Evolutionary conservation across 2,329 filamentous ascomycete species (phyloP), one percentile per base, ranked within the genome.

Genomic region (Fusarium falciforme): DNA sequence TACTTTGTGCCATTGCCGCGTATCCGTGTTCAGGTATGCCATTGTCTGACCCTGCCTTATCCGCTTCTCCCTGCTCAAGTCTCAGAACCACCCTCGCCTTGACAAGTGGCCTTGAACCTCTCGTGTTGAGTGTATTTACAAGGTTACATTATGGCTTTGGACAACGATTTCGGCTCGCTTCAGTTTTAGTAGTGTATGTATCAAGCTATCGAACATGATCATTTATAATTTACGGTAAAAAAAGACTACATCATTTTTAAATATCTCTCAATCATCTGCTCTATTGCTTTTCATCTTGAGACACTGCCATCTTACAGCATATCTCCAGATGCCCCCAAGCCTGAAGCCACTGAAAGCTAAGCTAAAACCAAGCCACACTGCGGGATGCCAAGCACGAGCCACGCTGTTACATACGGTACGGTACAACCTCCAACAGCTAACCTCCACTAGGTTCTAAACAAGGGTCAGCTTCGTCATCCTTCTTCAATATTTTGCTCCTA

Each of bases 301-400:
- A 52, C 47, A 52, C 4, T 52, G 1, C 25, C 27, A 52, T 52
- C 17, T 52, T 31, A 40, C 17, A 27, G 55, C 55, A 40, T 58
- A 58, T 36, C 35, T 58, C 31, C n/a, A 22, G 33, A 22, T 27
- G 7, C 54, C 6, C 14, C 9, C 47, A 29, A 29, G 27, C 47
- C 55, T 25, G 7, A 17, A 47, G 58, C 20, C 58, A 40, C 38
- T 61, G 40, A 5, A 42, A 38, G 22, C 36, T 12, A 42, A n/a
- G 14, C 22, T 66, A 65, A 33, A 22, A 25, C 60, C 64, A 64
- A 74, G 47, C 36, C 55, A 73, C 35, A 74, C 44, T 61, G 66
- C 70, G 70, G 54, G 29, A 67, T 33, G 66, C 58, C 33, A 68
- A 64, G 72, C 73, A 75, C 72, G 58, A 75, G 72, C 73, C 73